Percentiles rank a stretch among this genome's conserved stretches.
Evolutionary conservation across 345 rosid genomes (phyloP).

Genomic region (Sisymbrium irio): DNA sequence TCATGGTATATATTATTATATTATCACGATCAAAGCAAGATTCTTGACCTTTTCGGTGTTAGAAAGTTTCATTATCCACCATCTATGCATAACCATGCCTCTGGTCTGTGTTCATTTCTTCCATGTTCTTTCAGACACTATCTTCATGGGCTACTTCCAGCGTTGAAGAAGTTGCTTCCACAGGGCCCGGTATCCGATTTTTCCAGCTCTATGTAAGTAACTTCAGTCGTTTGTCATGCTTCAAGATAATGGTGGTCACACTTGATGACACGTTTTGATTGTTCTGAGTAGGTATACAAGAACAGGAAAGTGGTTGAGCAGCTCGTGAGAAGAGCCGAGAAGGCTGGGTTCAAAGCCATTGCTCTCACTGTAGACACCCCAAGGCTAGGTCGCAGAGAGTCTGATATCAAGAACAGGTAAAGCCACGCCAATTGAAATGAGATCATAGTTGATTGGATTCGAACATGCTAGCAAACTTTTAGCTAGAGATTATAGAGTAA

Average conservation of each 20-base stretch:
- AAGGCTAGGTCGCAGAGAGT: constrained; percentile 80
- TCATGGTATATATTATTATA: constrained; percentile 55
- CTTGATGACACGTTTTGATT: constrained; percentile 7
- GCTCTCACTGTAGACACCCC: constrained; percentile 90
- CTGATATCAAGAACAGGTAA: constrained; percentile 86
- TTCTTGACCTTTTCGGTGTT: not conserved
- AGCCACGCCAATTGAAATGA: not conserved
- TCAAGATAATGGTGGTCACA: not conserved
- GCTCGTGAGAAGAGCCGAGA: constrained; percentile 79
- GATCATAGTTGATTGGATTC: not conserved
- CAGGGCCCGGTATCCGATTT: constrained; percentile 79
- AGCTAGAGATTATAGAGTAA: not conserved
- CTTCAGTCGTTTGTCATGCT: not conserved
- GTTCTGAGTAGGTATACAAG: constrained; percentile 50
- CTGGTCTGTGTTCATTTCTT: not conserved
- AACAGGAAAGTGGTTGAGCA: constrained; percentile 76
- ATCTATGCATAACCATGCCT: not conserved
- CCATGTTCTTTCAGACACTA: constrained; percentile 49
- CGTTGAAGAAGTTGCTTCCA: constrained; percentile 87
- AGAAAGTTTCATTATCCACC: not conserved
- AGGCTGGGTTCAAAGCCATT: constrained; percentile 85
- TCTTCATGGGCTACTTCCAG: constrained; percentile 91
- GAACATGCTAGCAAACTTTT: not conserved
- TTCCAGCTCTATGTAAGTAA: constrained; percentile 77
- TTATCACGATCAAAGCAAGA: not conserved